These are phyloP conservation scores for Aspergillus panamensis DNA, from an alignment of 495 filamentous ascomycete species.

Conservation along the genomic window DNA sequence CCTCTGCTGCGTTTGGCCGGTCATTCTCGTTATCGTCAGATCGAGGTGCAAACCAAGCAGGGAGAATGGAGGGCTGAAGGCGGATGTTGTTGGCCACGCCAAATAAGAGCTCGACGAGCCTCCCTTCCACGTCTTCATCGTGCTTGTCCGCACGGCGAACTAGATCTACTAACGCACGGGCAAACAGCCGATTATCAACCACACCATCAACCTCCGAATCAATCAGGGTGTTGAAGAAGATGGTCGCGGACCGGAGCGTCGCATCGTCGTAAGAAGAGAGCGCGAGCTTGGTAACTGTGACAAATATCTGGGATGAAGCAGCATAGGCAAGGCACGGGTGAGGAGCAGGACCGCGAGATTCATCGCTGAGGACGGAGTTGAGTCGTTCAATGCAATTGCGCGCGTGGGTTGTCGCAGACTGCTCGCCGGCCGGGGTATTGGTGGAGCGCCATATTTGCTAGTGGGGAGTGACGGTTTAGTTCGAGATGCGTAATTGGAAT, in stretches of 20 bases:
- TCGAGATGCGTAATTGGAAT: not conserved
- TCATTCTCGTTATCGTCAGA: conserved; percentile 40
- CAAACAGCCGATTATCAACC: conserved; percentile 78
- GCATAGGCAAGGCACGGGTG: conserved; percentile 86
- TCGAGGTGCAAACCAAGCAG: conserved; percentile 74
- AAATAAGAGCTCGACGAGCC: conserved; percentile 88
- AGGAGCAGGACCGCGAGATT: conserved; percentile 79
- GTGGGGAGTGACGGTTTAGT: conserved; percentile 10
- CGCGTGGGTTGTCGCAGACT: conserved; percentile 46
- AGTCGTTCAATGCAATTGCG: conserved; percentile 61
- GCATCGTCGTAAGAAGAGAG: conserved; percentile 72
- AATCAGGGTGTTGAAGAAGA: conserved; percentile 82
- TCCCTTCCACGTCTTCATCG: conserved; percentile 72
- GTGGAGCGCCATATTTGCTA: conserved; percentile 79
- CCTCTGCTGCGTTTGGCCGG: conserved; percentile 46
- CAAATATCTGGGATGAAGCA: conserved; percentile 79
- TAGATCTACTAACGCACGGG: conserved; percentile 76
- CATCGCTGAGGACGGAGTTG: conserved; percentile 78
- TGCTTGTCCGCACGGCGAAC: conserved; percentile 54
- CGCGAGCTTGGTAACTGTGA: conserved; percentile 81
- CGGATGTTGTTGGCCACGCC: conserved; percentile 93
- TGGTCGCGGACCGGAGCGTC: conserved; percentile 75
- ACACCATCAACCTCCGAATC: conserved; percentile 96
- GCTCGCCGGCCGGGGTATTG: conserved; percentile 49
- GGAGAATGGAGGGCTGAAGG: conserved; percentile 75